phyloP scores from a whole-genome alignment of 768 basidiomycete genomes.

The Lentinula aciculospora region DNA sequence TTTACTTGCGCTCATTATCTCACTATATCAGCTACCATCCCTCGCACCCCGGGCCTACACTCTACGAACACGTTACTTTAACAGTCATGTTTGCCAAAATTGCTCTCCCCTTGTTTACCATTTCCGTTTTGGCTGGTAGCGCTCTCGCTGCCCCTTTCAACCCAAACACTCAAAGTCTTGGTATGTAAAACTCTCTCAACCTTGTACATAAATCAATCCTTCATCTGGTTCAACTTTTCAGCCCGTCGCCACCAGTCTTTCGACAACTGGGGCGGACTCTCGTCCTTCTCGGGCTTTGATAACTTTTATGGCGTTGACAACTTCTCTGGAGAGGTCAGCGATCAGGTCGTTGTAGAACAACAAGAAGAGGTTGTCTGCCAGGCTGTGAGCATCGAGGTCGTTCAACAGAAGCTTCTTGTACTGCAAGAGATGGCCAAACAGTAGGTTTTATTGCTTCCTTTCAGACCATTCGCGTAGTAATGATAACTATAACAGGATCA shows the following conservation, averaged over 20 bases:
- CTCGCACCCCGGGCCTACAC: not conserved
- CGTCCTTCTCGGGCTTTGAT: constrained; percentile 34
- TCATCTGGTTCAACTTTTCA: not conserved
- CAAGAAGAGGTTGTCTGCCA: constrained; percentile 35
- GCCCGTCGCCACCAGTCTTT: constrained; percentile 14
- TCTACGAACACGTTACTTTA: not conserved
- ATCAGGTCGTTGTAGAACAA: constrained; percentile 25
- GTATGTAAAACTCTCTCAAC: constrained; percentile 12
- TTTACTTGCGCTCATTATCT: not conserved
- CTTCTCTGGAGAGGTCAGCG: constrained; percentile 32
- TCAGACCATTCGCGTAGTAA: not conserved
- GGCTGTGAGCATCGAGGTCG: constrained; percentile 28
- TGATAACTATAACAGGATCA: constrained; percentile 25
- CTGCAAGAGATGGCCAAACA: constrained; percentile 41
- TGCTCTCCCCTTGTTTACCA: constrained; percentile 23
- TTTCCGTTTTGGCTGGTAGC: constrained; percentile 24
- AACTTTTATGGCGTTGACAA: constrained; percentile 40
- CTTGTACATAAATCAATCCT: not conserved
- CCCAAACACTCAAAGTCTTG: constrained; percentile 17
- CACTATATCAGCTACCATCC: not conserved
- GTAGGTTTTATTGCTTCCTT: constrained; percentile 14
- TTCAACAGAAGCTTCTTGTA: constrained; percentile 41
- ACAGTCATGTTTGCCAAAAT: constrained; percentile 34
- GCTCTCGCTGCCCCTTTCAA: constrained; percentile 24
- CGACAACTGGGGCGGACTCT: constrained; percentile 30